phyloP scores from a whole-genome alignment of 352 stramenopile species.

The Globisporangium spinosum region DNA sequence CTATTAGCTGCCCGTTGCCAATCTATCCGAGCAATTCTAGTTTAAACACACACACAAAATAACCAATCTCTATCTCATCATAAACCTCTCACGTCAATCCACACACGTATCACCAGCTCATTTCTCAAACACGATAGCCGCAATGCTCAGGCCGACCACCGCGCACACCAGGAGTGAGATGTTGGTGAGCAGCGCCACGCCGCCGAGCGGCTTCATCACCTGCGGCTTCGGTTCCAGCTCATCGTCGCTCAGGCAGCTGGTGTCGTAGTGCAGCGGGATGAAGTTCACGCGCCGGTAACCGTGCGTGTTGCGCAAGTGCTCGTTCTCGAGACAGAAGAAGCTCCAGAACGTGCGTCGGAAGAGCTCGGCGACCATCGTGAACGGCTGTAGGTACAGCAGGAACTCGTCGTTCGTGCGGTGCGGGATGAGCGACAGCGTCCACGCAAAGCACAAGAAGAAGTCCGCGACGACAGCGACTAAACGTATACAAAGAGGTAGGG shows the following conservation, averaged over 20 bases:
- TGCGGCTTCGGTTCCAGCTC: constrained; percentile 19
- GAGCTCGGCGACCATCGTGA: constrained; percentile 83
- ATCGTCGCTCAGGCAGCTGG: constrained; percentile 47
- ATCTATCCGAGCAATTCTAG: no score
- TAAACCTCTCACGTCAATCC: not conserved
- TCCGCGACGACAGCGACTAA: constrained; percentile 66
- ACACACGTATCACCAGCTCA: not conserved
- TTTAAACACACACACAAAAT: no score
- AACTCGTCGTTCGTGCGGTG: constrained; percentile 53
- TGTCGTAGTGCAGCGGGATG: constrained; percentile 82
- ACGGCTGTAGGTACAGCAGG: constrained; percentile 76
- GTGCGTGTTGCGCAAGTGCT: constrained; percentile 84
- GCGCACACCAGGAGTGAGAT: constrained; percentile 44
- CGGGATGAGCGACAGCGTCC: constrained; percentile 78
- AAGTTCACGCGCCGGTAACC: constrained; percentile 81
- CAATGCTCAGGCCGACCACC: constrained; percentile 46
- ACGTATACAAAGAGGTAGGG: not conserved
- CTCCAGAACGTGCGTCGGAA: constrained; percentile 86
- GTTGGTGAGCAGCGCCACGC: constrained; percentile 44
- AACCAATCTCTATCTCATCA: not conserved
- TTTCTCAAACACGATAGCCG: constrained; percentile 47
- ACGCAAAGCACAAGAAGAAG: constrained; percentile 79
- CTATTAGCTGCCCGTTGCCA: no score
- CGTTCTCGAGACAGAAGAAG: constrained; percentile 85
- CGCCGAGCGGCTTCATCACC: constrained; percentile 37